phyloP scores from a whole-genome alignment of 139 green algal genomes.

The Raphidocelis subcapitata region DNA sequence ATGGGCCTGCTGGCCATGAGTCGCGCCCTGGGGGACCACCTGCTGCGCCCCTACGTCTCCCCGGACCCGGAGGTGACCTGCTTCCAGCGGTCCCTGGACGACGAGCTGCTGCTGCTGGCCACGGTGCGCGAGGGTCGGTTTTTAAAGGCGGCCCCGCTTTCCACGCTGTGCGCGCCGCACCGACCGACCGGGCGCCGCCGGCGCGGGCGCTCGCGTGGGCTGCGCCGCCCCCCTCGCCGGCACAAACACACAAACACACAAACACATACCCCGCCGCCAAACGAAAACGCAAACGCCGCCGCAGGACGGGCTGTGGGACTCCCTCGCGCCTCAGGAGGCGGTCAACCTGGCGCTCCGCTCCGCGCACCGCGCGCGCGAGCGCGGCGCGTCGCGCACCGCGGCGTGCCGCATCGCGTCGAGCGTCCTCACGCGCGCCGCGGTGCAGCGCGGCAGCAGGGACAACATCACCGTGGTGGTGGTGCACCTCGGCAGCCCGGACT shows the following conservation, averaged over 20 bases:
- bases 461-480: slow-evolving; percentile 68
- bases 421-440: slow-evolving; percentile 67
- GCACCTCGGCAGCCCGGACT: slow-evolving; percentile 28
- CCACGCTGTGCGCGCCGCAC: too few relatives aligned
- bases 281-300: too few relatives aligned
- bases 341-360: slow-evolving; percentile 42
- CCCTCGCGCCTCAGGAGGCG: slow-evolving; percentile 42
- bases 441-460: slow-evolving; percentile 53
- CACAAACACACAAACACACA: too few relatives aligned
- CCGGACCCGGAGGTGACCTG: slow-evolving; percentile 52
- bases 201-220: too few relatives aligned
- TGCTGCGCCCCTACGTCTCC: slow-evolving; percentile 58
- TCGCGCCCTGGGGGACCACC: slow-evolving; percentile 68
- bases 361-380: slow-evolving; percentile 35
- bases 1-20: slow-evolving; percentile 81
- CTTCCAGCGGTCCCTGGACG: slow-evolving; percentile 27
- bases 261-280: too few relatives aligned
- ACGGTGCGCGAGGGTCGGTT: not conserved
- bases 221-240: too few relatives aligned
- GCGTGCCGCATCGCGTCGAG: slow-evolving; percentile 32
- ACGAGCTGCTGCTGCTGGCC: slow-evolving; percentile 68
- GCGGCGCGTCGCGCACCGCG: slow-evolving; percentile 33
- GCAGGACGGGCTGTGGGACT: slow-evolving; percentile 33
- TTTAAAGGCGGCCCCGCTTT: too few relatives aligned
- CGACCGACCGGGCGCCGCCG: too few relatives aligned